Percentiles rank a stretch among this genome's conserved stretches.
Conservation (phyloP, 768 basidiomycete genomes). For the Gloeostereum incarnatum region DNA sequence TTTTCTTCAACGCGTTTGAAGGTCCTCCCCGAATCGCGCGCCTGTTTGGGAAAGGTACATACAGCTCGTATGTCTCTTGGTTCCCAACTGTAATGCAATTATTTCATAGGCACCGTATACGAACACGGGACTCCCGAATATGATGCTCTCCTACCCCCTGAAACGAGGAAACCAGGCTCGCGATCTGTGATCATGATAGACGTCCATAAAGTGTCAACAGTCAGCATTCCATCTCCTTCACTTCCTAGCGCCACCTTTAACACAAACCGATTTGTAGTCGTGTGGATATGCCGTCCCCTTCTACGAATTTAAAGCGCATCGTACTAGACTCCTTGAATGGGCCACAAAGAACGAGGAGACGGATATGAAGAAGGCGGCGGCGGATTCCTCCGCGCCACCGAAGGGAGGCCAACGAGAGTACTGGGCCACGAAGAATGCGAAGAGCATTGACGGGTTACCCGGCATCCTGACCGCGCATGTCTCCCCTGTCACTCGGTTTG, state of each 20-base stretch:
- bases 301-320: slow-evolving; percentile 25
- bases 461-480: not conserved
- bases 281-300: slow-evolving; percentile 36
- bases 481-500: too few species aligned
- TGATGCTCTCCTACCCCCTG: slow-evolving; percentile 22
- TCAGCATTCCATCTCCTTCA: slow-evolving; percentile 12
- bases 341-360: not conserved
- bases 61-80: not conserved
- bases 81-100: not conserved
- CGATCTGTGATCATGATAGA: slow-evolving; percentile 34
- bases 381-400: not conserved
- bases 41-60: slow-evolving; percentile 48
- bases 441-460: slow-evolving; percentile 6
- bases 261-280: slow-evolving; percentile 19
- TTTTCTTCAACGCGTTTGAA: slow-evolving; percentile 54
- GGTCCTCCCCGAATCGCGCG: slow-evolving; percentile 49
- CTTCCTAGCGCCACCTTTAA: not conserved
- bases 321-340: slow-evolving; percentile 21
- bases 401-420: slow-evolving; percentile 3
- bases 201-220: slow-evolving; percentile 34
- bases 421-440: slow-evolving; percentile 4
- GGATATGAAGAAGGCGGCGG: slow-evolving; percentile 10
- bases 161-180: slow-evolving; percentile 27
- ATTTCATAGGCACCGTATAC: slow-evolving; percentile 24
- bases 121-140: slow-evolving; percentile 38